Evolutionary conservation across 192 early-diverging fungal genomes (phyloP), one percentile per base, ranked within the genome.

Genomic region (Umbelopsis ramanniana): DNA sequence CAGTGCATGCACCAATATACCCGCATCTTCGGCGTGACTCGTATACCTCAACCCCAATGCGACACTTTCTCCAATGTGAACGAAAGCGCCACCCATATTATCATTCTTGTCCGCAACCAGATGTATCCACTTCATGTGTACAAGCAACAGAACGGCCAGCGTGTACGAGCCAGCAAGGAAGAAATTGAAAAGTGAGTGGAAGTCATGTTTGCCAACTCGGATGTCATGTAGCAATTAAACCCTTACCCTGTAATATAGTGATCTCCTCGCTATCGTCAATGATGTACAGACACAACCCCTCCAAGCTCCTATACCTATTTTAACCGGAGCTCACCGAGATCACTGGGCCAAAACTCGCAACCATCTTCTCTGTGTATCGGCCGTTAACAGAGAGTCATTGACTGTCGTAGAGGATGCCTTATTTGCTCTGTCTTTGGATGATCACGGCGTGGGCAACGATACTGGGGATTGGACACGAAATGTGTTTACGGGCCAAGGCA

Each of bases 1-100:
- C 78, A 89, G 40, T 94, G 93, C 75, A 96, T 97, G 94, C 72
- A 91, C 78, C 96, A 97, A 80, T 97, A 96, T 78, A 82, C 84
- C 29, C 76, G 88, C 45, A 67, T 92, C 9, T 92, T 94, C 76
- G 94, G 93, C 7, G 82, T 92, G 55, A 95, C 94, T 6, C 88
- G 96, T 48, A 89, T 96, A 35, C 96, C 96, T 15, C 85, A 89
- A 67, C 83, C 83, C 50, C 87, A 83, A 55, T 91, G 92, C 66
- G 96, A 97, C 75, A 81, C 85, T 46, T 79, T 93, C 6, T 82
- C 84, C 10, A 82, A 89, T 68, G 57, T 79, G 0, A 83, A 88
- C 26, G 50, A 68, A 15, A 57, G 78, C 2, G 67, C 81, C 23
- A 82, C 74, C 45, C 85, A 93, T 79, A 91, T 97, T 72, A 74